Evolutionary conservation across 345 rosid species (phyloP).

Genomic region (Ceriops decandra): DNA sequence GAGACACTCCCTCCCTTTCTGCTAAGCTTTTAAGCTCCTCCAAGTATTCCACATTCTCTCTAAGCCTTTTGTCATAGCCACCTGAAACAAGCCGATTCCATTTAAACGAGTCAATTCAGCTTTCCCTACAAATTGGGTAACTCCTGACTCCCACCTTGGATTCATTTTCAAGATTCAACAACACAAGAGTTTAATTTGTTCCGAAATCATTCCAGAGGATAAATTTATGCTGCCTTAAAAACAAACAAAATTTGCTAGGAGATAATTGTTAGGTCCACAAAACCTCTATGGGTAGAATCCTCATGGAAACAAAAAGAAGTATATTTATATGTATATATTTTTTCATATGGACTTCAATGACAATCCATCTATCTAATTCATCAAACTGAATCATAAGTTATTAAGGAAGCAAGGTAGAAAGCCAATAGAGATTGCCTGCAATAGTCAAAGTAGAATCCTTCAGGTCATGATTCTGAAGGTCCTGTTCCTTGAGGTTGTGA

Average conservation of each 20-base stretch:
- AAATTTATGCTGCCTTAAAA: background rate
- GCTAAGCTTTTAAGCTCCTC: slow-evolving; percentile 69
- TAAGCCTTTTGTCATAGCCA: slow-evolving; percentile 71
- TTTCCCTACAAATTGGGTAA: background rate
- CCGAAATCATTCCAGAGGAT: background rate
- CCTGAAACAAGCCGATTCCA: slow-evolving; percentile 37
- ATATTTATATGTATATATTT: background rate
- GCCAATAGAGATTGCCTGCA: slow-evolving; percentile 52
- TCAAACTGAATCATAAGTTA: background rate
- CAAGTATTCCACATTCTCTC: slow-evolving; percentile 82
- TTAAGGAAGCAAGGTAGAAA: background rate
- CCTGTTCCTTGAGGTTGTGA: slow-evolving; percentile 36
- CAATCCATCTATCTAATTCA: too few relatives aligned
- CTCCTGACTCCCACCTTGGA: background rate
- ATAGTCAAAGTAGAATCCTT: slow-evolving; percentile 58
- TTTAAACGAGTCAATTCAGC: background rate
- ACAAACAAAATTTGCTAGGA: background rate
- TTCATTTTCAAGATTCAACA: background rate
- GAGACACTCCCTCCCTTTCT: slow-evolving; percentile 53
- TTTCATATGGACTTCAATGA: background rate
- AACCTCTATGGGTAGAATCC: background rate
- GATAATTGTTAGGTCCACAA: background rate
- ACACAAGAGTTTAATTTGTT: background rate
- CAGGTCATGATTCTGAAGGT: slow-evolving; percentile 14
- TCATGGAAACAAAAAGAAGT: background rate